phyloP scores from a whole-genome alignment of 2,329 filamentous ascomycete species.

The Ceratocystis diversiconidia region DNA sequence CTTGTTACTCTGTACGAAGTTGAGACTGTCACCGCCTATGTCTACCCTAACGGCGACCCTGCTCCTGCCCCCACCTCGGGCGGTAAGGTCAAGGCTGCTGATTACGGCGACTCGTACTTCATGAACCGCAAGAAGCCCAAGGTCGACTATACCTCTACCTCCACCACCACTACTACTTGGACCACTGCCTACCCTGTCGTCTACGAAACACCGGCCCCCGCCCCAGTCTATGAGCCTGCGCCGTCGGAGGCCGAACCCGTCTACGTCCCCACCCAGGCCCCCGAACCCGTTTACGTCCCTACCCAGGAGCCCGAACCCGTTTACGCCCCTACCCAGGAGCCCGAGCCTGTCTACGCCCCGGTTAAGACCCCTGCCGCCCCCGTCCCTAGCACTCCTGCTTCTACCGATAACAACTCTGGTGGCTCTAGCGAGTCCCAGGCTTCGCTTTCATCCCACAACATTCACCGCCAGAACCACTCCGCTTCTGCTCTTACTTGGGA shows the following conservation, averaged over 20 bases:
- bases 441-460: slow-evolving; percentile 62
- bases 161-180: slow-evolving; percentile 13
- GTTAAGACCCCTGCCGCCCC: background rate
- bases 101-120: slow-evolving; percentile 12
- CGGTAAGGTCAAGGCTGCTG: slow-evolving; percentile 14
- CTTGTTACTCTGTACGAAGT: slow-evolving; percentile 29
- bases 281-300: slow-evolving; percentile 13
- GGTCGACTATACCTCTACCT: slow-evolving; percentile 10
- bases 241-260: slow-evolving; percentile 16
- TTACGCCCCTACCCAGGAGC: slow-evolving; percentile 13
- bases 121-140: slow-evolving; percentile 15
- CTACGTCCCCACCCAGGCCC: slow-evolving; percentile 11
- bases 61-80: slow-evolving; percentile 18
- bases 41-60: slow-evolving; percentile 20
- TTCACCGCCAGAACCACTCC: slow-evolving; percentile 73
- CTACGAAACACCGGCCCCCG: slow-evolving; percentile 18
- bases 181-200: slow-evolving; percentile 24
- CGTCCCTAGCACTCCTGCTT: background rate
- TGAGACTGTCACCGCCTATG: slow-evolving; percentile 29
- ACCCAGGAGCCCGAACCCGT: slow-evolving; percentile 7
- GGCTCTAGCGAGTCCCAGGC: slow-evolving; percentile 25
- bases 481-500: slow-evolving; percentile 52
- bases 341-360: background rate
- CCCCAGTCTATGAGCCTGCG: slow-evolving; percentile 20
- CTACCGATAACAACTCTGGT: slow-evolving; percentile 17